Evolutionary conservation across 345 rosid species (phyloP), one percentile per base, ranked within the genome.

Genomic region (Syzygium aromaticum): DNA sequence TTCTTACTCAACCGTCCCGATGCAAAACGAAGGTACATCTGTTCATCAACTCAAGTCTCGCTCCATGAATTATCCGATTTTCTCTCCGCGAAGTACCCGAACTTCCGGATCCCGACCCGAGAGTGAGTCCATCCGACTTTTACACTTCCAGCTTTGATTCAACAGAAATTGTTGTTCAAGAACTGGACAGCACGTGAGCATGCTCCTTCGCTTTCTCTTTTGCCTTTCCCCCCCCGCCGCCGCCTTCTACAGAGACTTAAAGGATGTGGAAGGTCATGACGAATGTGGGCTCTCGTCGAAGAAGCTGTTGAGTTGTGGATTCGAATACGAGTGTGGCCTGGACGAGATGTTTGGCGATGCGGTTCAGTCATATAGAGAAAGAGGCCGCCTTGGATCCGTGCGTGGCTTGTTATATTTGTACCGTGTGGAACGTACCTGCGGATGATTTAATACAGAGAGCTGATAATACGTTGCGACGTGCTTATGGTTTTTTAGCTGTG

Each of bases 401-500:
- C 0, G 8, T 56, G 28, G 63, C 63, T 4, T 5, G 63, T 56
- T 23, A 5, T 23, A 56, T 56, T 56, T 56, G 63, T 56, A n/a
- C n/a, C 4, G 28, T 57, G 28, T 0, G 63, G 9, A 57, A 57
- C 63, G 63, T 56, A 56, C 63, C 63, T 56, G 63, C 1, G 14
- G 28, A 57, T 57, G 63, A 1, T 23, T 57, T 0, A 57, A 10
- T 57, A 0, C 57, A 4, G 63, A 23, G 63, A n/a, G 25, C 23
- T 57, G 63, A 57, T 57, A 57, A 23, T 57, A 43, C 7, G 63
- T 57, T 57, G 63, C 2, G 28, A 57, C 28, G 28, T 57, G 11
- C 0, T 23, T 0, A 23, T 9, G 2, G 2, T 23, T 57, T 0
- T 0, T 57, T 3, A 57, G 28, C n/a, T 57, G 63, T 57, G 63